Conservation (phyloP, 495 filamentous ascomycete species). For the Neurospora sp. region DNA sequence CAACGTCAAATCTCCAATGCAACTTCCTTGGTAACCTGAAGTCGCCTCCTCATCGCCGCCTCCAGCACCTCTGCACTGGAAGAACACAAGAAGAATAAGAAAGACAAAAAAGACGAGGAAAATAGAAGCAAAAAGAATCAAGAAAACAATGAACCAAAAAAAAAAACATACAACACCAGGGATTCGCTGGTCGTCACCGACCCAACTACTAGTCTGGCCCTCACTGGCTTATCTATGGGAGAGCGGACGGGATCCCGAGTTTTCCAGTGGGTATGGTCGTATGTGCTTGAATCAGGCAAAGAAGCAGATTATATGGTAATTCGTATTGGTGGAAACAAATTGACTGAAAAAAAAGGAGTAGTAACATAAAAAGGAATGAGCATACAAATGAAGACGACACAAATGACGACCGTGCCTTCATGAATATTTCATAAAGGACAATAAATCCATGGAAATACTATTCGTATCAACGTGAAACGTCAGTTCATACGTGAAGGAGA, state of each 20-base stretch:
- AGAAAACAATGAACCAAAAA: no score
- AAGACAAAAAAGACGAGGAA: no score
- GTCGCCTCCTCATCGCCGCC: no score
- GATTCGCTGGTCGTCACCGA: neutral
- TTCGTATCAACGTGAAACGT: neutral
- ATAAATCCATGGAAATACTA: neutral
- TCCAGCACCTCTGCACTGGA: no score
- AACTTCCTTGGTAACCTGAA: no score
- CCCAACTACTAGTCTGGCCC: neutral
- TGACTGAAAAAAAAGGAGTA: neutral
- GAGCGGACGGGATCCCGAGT: conserved; percentile 42
- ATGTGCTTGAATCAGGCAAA: neutral
- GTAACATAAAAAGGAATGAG: neutral
- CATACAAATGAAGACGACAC: neutral
- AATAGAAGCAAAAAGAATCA: no score
- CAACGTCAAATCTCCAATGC: no score
- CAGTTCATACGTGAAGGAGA: neutral
- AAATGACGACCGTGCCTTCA: neutral
- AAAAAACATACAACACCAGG: neutral
- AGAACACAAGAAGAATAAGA: neutral
- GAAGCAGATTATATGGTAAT: neutral
- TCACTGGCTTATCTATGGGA: conserved; percentile 31
- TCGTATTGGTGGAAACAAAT: neutral
- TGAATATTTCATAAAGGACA: neutral
- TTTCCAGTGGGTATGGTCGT: neutral